Conservation (phyloP, 805 yeast genomes). For the Candida germanica region DNA sequence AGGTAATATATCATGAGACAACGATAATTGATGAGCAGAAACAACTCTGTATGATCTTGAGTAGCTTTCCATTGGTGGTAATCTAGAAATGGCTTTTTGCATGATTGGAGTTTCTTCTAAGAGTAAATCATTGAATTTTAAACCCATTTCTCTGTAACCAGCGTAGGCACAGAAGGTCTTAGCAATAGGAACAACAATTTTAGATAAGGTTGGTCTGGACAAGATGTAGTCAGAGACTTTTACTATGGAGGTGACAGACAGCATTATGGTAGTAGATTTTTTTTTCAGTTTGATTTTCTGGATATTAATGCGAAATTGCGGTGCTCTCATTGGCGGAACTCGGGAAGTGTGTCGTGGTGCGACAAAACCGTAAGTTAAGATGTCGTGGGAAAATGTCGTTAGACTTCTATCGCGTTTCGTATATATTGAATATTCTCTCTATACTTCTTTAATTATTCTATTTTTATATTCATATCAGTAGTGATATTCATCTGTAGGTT, state of each 20-base stretch:
- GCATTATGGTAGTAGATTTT: conserved; percentile 32
- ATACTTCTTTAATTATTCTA: too few species aligned
- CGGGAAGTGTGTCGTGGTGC: too few species aligned
- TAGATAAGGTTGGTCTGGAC: conserved; percentile 74
- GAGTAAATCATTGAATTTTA: conserved; percentile 82
- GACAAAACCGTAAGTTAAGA: too few species aligned
- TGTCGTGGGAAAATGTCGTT: too few species aligned
- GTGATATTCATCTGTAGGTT: conserved; percentile 60
- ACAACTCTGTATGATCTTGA: conserved; percentile 90
- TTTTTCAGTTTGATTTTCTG: neutral
- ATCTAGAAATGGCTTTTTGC: conserved; percentile 84
- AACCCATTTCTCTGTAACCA: conserved; percentile 94
- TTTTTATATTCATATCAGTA: conserved; percentile 18
- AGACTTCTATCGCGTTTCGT: too few species aligned
- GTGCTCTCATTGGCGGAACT: conserved; percentile 24
- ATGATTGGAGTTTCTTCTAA: conserved; percentile 82
- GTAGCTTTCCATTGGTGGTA: conserved; percentile 80
- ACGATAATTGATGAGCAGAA: conserved; percentile 85
- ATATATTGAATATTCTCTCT: too few species aligned
- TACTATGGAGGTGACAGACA: conserved; percentile 65
- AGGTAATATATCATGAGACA: conserved; percentile 84
- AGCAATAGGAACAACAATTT: conserved; percentile 77
- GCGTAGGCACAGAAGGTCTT: conserved; percentile 67
- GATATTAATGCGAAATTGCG: conserved; percentile 14
- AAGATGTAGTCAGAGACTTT: conserved; percentile 76